A percentile compares a stretch with the other conserved stretches of the same genome.
phyloP scores from a whole-genome alignment of 2,329 filamentous ascomycete species.

The Chaetomium strumarium region DNA sequence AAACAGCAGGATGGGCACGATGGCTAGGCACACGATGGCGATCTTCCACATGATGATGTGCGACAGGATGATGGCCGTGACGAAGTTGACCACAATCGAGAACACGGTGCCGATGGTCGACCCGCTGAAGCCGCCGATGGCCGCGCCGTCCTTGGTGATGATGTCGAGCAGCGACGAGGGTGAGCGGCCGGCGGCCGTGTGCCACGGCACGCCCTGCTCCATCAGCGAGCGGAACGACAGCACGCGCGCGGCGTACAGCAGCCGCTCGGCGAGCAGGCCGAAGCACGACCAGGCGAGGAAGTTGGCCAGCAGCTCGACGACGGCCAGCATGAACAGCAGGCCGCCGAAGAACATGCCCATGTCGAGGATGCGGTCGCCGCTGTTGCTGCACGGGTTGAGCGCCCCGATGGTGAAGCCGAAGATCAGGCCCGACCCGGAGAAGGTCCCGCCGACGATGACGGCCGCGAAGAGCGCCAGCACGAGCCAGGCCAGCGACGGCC shows the following conservation, averaged over 20 bases:
- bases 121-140: conserved; percentile 63
- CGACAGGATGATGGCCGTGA: conserved; percentile 61
- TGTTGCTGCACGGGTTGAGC: conserved; percentile 44
- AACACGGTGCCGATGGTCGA: conserved; percentile 67
- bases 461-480: conserved; percentile 45
- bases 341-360: conserved; percentile 49
- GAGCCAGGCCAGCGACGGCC: conserved; percentile 35
- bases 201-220: conserved; percentile 57
- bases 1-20: conserved; percentile 62
- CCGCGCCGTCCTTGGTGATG: conserved; percentile 63
- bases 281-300: conserved; percentile 51
- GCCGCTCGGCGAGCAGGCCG: conserved; percentile 50
- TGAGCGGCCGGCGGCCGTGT: conserved; percentile 58
- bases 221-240: conserved; percentile 52
- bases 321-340: conserved; percentile 55
- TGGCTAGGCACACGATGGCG: conserved; percentile 62
- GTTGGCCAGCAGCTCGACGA: conserved; percentile 56
- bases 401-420: conserved; percentile 55
- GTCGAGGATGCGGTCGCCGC: conserved; percentile 41
- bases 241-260: conserved; percentile 51
- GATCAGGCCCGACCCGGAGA: conserved; percentile 52
- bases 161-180: conserved; percentile 58
- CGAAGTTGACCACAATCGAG: conserved; percentile 61
- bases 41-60: conserved; percentile 72
- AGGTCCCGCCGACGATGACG: conserved; percentile 50